Evolutionary conservation across 2,329 filamentous ascomycete genomes (phyloP).

Genomic region (Nannizziopsis barbatae): DNA sequence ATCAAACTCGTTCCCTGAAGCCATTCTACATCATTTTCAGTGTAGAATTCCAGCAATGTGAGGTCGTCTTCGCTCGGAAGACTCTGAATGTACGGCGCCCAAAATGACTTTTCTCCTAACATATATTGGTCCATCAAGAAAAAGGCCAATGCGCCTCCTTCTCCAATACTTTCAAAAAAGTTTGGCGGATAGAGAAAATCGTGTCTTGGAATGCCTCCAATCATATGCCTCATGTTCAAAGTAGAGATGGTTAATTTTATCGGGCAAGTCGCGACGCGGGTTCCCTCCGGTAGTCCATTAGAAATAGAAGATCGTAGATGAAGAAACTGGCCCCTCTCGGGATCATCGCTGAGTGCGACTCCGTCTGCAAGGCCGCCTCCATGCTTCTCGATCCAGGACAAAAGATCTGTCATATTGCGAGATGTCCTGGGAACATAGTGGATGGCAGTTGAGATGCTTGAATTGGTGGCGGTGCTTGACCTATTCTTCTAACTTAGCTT

Average conservation of each 20-base stretch:
- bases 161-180: constrained; percentile 43
- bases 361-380: constrained; percentile 15
- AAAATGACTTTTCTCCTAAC: constrained; percentile 47
- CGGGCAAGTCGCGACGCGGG: constrained; percentile 13
- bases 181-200: constrained; percentile 36
- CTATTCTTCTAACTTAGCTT: not conserved
- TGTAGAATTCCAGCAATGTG: constrained; percentile 54
- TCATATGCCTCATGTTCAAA: constrained; percentile 11
- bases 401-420: not conserved
- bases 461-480: not conserved
- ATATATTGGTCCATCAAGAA: constrained; percentile 60
- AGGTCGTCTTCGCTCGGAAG: constrained; percentile 54
- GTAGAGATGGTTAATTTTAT: constrained; percentile 16
- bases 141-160: constrained; percentile 54
- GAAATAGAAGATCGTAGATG: not conserved
- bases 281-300: not conserved
- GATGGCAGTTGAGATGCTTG: not conserved
- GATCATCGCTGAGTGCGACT: constrained; percentile 13
- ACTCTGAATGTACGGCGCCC: constrained; percentile 56
- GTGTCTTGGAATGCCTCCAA: constrained; percentile 17
- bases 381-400: constrained; percentile 9
- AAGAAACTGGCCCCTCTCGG: constrained; percentile 10
- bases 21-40: constrained; percentile 47
- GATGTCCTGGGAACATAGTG: not conserved
- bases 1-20: constrained; percentile 30